Evolutionary conservation across 306 rosid genomes (phyloP), one percentile per base, ranked within the genome.

Genomic region (Dalbergia cochinchinensis): DNA sequence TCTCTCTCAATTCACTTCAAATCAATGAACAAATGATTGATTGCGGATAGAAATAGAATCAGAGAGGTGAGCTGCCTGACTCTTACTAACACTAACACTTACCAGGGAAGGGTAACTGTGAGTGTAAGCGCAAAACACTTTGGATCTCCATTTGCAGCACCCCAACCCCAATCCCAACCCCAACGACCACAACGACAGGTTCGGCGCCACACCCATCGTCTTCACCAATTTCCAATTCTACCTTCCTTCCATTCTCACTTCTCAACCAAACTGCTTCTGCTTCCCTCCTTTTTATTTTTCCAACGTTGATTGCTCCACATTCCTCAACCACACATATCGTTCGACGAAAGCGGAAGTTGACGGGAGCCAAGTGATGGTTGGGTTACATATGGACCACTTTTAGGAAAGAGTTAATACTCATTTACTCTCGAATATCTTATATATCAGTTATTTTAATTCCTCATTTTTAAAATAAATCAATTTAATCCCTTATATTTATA

Each of bases 141-240:
- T 53, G 8, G 59, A 71, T 54, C 76, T 71, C 16, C 41, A 35
- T 18, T 15, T 71, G 4, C 61, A 69, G 15, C 42, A 31, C 22
- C 76, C 42, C 15, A 11, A 31, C 20, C 76, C 42, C 15, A 11
- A 35, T n/a, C n/a, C n/a, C n/a, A n/a, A n/a, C 7, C 37, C 47
- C 13, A 34, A 54, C 4, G 66, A 16, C 16, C 68, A 54, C 60
- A 16, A 16, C 1, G 22, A 58, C 13, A 58, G 8, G 34, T 20
- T 58, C 34, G 34, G 13, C 34, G 63, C 34, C 63, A 58, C 63
- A 19, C 33, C 55, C 68, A 67, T 77, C 57, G 15, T 77, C 39
- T 76, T 53, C 65, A 9, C 54, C 66, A 51, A 47, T 62, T 63
- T 63, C 31, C 2, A 26, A 1, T 26, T 3, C 65, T 50, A 34